phyloP scores from a whole-genome alignment of 768 basidiomycete species.

The Leucocoprinus birnbaumii region DNA sequence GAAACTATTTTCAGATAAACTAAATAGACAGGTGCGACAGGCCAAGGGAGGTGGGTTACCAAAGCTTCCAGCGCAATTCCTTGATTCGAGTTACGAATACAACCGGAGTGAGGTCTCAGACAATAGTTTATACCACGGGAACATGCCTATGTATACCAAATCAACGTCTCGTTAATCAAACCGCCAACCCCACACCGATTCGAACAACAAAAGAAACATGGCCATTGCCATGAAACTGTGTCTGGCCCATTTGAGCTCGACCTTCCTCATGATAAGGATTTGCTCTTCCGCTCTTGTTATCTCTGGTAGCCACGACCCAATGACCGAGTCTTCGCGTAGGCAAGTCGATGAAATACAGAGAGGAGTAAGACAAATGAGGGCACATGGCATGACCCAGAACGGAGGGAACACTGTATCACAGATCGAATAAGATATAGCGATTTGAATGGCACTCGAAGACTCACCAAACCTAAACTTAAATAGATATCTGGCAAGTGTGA shows the following conservation, averaged over 20 bases:
- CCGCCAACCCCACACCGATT: slow-evolving; percentile 25
- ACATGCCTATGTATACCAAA: not conserved
- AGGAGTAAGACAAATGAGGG: slow-evolving; percentile 52
- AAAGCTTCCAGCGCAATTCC: too few relatives aligned
- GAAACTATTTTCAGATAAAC: too few relatives aligned
- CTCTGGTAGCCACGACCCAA: slow-evolving; percentile 46
- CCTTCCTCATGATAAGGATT: slow-evolving; percentile 43
- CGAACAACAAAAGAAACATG: slow-evolving; percentile 28
- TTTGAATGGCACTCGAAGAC: slow-evolving; percentile 19
- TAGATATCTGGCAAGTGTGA: slow-evolving; percentile 56
- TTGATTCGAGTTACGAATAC: too few relatives aligned
- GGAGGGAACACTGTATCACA: slow-evolving; percentile 49
- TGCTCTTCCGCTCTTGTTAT: slow-evolving; percentile 51
- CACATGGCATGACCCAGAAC: slow-evolving; percentile 61
- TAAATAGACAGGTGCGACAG: too few relatives aligned
- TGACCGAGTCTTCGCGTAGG: slow-evolving; percentile 20
- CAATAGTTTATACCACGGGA: too few relatives aligned
- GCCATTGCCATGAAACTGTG: slow-evolving; percentile 46
- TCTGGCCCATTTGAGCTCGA: slow-evolving; percentile 55
- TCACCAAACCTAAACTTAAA: slow-evolving; percentile 64
- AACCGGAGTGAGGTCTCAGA: too few relatives aligned
- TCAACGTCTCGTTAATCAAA: slow-evolving; percentile 23
- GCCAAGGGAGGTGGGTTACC: too few relatives aligned
- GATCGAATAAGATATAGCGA: slow-evolving; percentile 1
- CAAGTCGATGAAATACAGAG: slow-evolving; percentile 37